Base-by-base conservation (phyloP, 352 stramenopile genomes). In the Phytophthora tubulina region DNA sequence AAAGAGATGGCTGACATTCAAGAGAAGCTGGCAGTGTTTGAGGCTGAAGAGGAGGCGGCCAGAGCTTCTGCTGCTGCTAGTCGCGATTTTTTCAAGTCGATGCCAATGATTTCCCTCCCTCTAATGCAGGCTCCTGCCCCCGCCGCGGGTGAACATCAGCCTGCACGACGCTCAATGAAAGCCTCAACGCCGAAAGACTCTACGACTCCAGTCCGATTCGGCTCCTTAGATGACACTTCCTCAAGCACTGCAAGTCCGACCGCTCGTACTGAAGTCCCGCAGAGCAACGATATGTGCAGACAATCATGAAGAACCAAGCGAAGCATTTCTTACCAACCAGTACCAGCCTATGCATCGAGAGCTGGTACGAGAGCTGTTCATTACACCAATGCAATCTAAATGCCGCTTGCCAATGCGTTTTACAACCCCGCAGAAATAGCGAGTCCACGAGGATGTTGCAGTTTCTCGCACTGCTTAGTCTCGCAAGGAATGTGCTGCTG, bases 71-170 rank as follows among this genome's bases (percentile, higher is more conserved):
- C 69, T 15, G 63, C 63, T 63, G 65, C 70, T 41, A 71, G 21
- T 33, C 64, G 64, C n/a, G 56, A 86, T 30, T 90, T 90, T 52
- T 85, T 90, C 39, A 76, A 71, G 50, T 73, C 75, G 6, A 66
- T 81, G 70, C 65, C 78, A 6, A 67, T 81, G 65, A 73, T 78
- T n/a, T 38, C 76, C 38, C 55, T 77, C 38, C 75, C 78, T 6
- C 33, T 82, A 33, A 76, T 76, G 69, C 69, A 76, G 57, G 63
- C 63, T 35, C 69, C 69, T 45, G 50, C 67, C 21, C 53, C 67
- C 27, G 61, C 56, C 50, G 63, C 56, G 11, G 52, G 64, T 51
- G 52, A 71, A 39, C 38, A 63, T 33, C 70, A 81, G 30, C 56
- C 41, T 21, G 38, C 54, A 27, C 72, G n/a, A 15, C 73, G 60